These are phyloP conservation scores for Penicillium coffeae DNA, from an alignment of 495 filamentous ascomycete species.

Conservation along the genomic window DNA sequence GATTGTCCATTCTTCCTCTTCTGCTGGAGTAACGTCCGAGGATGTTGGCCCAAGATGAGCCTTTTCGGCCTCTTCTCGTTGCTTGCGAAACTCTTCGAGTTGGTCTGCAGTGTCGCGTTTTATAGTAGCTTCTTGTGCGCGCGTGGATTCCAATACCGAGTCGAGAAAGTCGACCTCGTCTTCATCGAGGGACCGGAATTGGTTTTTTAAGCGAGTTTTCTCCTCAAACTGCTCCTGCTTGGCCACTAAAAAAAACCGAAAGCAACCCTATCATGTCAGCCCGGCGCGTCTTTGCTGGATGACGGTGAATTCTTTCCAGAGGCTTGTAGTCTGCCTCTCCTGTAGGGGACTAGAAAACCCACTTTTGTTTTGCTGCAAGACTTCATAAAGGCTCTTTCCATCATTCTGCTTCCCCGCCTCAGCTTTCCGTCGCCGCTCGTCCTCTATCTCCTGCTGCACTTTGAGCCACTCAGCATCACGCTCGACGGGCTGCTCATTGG, in stretches of 20 bases:
- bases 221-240: slow-evolving; percentile 98
- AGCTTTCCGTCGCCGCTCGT: slow-evolving; percentile 56
- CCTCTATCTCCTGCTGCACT: slow-evolving; percentile 75
- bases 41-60: slow-evolving; percentile 37
- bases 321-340: too few species aligned
- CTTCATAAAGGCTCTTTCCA: slow-evolving; percentile 77
- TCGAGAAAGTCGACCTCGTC: slow-evolving; percentile 93
- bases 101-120: slow-evolving; percentile 71
- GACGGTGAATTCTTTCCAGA: too few species aligned
- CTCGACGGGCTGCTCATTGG: slow-evolving; percentile 58
- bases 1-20: slow-evolving; percentile 53
- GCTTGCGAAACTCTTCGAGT: slow-evolving; percentile 63
- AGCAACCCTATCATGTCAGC: slow-evolving; percentile 53
- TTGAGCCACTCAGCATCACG: slow-evolving; percentile 69
- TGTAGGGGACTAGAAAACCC: slow-evolving; percentile 24
- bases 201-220: slow-evolving; percentile 78
- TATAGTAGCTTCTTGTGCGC: slow-evolving; percentile 69
- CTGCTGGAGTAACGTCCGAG: slow-evolving; percentile 30
- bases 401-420: slow-evolving; percentile 52
- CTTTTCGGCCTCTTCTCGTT: slow-evolving; percentile 64
- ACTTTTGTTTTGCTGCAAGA: slow-evolving; percentile 95
- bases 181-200: slow-evolving; percentile 90
- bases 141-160: slow-evolving; percentile 63
- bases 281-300: neutral
- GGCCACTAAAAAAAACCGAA: slow-evolving; percentile 62